Evolutionary conservation across 2,329 filamentous ascomycete species (phyloP).

Genomic region (Madurella mycetomatis): DNA sequence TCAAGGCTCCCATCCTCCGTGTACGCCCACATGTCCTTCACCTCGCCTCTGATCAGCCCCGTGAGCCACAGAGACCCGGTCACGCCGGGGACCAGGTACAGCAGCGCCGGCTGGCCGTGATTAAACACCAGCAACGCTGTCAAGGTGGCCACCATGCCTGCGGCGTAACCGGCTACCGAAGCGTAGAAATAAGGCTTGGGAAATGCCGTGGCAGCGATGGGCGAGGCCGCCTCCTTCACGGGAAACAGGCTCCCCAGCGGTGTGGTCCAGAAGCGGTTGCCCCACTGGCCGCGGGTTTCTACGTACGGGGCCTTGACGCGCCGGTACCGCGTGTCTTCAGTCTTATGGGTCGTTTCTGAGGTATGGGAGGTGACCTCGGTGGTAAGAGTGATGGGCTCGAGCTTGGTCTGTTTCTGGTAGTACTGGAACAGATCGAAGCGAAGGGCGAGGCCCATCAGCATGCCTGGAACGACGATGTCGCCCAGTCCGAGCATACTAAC

Average conservation of each 20-base stretch:
- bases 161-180: constrained; percentile 68
- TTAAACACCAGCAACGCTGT: constrained; percentile 71
- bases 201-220: constrained; percentile 51
- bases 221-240: constrained; percentile 30
- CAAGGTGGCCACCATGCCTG: constrained; percentile 74
- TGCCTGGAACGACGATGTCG: constrained; percentile 90
- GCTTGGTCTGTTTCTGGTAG: constrained; percentile 65
- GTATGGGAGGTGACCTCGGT: constrained; percentile 30
- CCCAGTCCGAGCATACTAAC: constrained; percentile 82
- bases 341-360: constrained; percentile 32
- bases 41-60: constrained; percentile 65
- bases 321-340: constrained; percentile 38
- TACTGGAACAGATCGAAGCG: constrained; percentile 87
- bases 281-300: constrained; percentile 70
- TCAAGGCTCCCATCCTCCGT: constrained; percentile 65
- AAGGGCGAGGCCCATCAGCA: constrained; percentile 81
- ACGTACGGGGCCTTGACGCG: constrained; percentile 50
- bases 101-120: constrained; percentile 81
- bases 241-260: constrained; percentile 27
- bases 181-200: constrained; percentile 82
- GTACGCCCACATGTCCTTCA: constrained; percentile 73
- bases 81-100: constrained; percentile 89
- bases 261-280: constrained; percentile 73
- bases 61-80: constrained; percentile 71
- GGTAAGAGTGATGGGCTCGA: constrained; percentile 36